These are phyloP conservation scores for Tillandsia leiboldiana DNA, from an alignment of 176 grass and related monocot genomes.

Conservation along the genomic window DNA sequence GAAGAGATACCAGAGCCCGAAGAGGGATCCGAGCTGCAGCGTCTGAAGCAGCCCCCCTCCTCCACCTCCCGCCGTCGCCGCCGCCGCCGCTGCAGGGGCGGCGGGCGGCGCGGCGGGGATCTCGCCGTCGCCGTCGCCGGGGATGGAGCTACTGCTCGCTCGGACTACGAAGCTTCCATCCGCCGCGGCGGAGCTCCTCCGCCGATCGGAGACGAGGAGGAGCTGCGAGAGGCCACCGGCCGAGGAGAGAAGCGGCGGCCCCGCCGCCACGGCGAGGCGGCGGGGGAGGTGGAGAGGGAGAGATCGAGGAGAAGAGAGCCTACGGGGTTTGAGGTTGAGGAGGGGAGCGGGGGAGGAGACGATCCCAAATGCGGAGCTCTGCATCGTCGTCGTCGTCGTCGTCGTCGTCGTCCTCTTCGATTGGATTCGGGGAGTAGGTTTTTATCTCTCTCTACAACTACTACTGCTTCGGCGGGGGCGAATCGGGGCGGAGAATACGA, in stretches of 20 bases:
- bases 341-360: neutral
- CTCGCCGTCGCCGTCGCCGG: neutral
- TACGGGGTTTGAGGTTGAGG: neutral
- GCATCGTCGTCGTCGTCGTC: neutral
- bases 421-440: no score
- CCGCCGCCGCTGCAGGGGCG: slow-evolving; percentile 5
- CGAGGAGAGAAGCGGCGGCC: neutral
- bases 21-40: slow-evolving; percentile 33
- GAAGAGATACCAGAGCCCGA: slow-evolving; percentile 46
- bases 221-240: neutral
- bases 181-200: neutral
- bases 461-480: no score
- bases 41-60: slow-evolving; percentile 8
- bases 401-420: no score
- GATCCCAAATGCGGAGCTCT: neutral
- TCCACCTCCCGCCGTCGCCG: slow-evolving; percentile 12
- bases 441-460: no score
- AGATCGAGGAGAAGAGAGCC: neutral
- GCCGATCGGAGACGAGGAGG: neutral
- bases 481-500: no score
- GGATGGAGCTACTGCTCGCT: neutral
- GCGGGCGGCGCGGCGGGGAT: neutral
- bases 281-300: neutral
- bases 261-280: neutral
- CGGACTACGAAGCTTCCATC: neutral